phyloP scores from a whole-genome alignment of 2,329 filamentous ascomycete genomes.

The Colletotrichum sp. region DNA sequence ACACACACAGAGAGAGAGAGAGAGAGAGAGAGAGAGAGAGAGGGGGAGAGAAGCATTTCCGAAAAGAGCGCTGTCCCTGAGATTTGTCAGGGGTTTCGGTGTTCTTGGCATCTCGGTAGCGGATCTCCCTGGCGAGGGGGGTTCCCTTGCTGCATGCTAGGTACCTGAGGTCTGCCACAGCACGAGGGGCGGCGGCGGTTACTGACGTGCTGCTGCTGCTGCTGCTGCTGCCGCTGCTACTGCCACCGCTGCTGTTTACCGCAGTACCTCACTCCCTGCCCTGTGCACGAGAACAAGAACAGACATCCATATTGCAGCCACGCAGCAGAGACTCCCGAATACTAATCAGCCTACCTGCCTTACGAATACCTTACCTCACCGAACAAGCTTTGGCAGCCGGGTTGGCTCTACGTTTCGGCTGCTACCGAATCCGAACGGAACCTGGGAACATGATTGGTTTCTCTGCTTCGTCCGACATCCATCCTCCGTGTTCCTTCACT shows the following conservation, averaged over 20 bases:
- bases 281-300: not conserved
- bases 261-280: no score
- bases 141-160: not conserved
- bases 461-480: not conserved
- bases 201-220: not conserved
- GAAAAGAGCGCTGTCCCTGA: not conserved
- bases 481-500: not conserved
- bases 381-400: constrained; percentile 4
- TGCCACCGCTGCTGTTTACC: not conserved
- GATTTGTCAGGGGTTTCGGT: constrained; percentile 9
- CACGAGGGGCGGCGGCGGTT: not conserved
- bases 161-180: not conserved
- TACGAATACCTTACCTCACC: not conserved
- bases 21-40: no score
- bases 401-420: constrained; percentile 14
- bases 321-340: not conserved
- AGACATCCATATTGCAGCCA: not conserved
- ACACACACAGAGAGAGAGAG: no score
- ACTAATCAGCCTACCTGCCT: not conserved
- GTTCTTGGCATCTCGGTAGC: not conserved
- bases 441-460: not conserved
- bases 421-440: constrained; percentile 11
- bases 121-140: not conserved
- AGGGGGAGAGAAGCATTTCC: not conserved
- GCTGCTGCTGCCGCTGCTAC: no score